phyloP scores from a whole-genome alignment of 345 rosid genomes.

The Corchorus olitorius region DNA sequence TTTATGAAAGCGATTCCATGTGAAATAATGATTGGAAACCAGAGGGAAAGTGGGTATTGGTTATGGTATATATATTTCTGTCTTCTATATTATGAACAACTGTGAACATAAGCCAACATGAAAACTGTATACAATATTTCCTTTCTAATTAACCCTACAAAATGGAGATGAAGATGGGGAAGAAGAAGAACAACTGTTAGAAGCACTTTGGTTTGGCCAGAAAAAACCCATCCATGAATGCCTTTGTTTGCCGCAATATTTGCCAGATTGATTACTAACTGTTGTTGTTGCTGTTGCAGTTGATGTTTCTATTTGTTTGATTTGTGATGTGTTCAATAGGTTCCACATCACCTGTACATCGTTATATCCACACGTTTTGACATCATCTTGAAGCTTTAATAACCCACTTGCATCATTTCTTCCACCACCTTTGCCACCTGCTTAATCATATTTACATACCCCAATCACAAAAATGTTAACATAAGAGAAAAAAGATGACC shows the following conservation, averaged over 20 bases:
- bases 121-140: no score
- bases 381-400: constrained; percentile 23
- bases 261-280: not conserved
- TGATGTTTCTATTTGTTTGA: not conserved
- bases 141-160: not conserved
- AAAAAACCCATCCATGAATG: not conserved
- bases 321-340: constrained; percentile 4
- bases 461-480: no score
- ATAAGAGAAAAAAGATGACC: no score
- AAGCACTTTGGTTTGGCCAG: not conserved
- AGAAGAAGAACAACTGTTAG: not conserved
- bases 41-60: no score
- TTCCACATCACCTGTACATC: constrained; percentile 28
- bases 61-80: no score
- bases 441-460: not conserved
- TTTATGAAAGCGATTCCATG: no score
- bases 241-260: not conserved
- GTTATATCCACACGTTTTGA: constrained; percentile 21
- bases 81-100: no score
- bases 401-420: not conserved
- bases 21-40: no score
- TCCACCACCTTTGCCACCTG: not conserved
- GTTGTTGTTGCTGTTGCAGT: not conserved
- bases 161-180: not conserved
- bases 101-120: no score